Evolutionary conservation across 106 monocot genomes (phyloP), one percentile per base, ranked within the genome.

Genomic region (Dendrobium chrysotoxum): DNA sequence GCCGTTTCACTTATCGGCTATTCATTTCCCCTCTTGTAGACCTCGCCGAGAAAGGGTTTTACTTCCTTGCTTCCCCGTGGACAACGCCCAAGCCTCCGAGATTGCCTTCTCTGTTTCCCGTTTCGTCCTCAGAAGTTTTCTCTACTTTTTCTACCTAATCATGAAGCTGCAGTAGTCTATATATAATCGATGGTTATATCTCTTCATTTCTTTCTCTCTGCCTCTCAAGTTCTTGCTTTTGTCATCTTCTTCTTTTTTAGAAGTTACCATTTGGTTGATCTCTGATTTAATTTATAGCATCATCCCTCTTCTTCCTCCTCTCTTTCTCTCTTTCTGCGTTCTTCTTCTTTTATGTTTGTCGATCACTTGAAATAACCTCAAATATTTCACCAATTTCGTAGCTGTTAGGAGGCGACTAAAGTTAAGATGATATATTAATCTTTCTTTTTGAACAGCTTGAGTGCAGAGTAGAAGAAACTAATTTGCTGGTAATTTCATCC

Each of bases 21-120:
- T n/a, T n/a, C n/a, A n/a, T n/a, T n/a, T n/a, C n/a, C n/a, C n/a
- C n/a, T n/a, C n/a, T n/a, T n/a, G n/a, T n/a, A 53, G 84, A 85
- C 75, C 40, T 90, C 72, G 71, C 85, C 67, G 87, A 85, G 77
- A 90, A 88, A 76, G 76, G 83, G 9, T 86, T 86, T 57, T 83
- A 78, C 75, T 61, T 81, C 10, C 78, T 74, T 53, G 80, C 85
- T 20, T 86, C 89, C 7, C 86, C 85, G 28, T 78, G 83, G 78
- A 58, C 45, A 46, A 46, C 78, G 28, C 83, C 75, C 9, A 83
- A 83, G 4, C 88, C 88, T 0, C 90, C 93, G 3, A 71, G 85
- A 81, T 86, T 93, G 0, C 85, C 90, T 35, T 88, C 90, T 23
- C 82, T 93, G 6, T 93, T 93, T 28, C 90, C 93, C 18, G 79